Percentiles rank a stretch among this genome's conserved stretches.
These are phyloP conservation scores for Trametes sp. DNA, from an alignment of 1,284 basidiomycete genomes.

Conservation along the genomic window DNA sequence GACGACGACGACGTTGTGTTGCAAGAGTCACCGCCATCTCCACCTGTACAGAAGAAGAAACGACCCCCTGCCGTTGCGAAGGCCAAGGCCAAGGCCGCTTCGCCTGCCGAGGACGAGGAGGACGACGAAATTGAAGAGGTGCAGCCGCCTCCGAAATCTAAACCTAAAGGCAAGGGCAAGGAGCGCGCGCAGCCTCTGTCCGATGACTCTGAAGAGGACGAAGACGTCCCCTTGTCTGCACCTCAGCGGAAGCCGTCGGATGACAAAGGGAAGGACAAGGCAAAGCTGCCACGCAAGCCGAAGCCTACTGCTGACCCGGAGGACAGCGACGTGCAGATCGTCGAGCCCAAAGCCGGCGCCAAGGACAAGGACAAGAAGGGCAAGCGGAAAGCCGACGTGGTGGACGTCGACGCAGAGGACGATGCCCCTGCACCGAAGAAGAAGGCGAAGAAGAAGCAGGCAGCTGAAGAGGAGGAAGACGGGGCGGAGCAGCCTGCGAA, in stretches of 20 bases:
- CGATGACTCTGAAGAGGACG: slow-evolving; percentile 16
- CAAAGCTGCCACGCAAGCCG: slow-evolving; percentile 36
- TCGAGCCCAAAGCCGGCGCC: slow-evolving; percentile 19
- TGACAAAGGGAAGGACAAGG: slow-evolving; percentile 32
- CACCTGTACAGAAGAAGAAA: slow-evolving; percentile 17
- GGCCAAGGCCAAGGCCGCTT: slow-evolving; percentile 5
- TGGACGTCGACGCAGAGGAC: slow-evolving; percentile 21
- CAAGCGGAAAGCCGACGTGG: slow-evolving; percentile 42
- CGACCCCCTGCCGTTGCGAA: background rate
- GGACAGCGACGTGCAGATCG: slow-evolving; percentile 28
- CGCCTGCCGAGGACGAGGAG: slow-evolving; percentile 7
- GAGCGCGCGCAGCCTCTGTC: slow-evolving; percentile 8
- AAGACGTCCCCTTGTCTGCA: slow-evolving; percentile 7
- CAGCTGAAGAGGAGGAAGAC: slow-evolving; percentile 11
- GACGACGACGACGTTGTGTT: slow-evolving; percentile 23
- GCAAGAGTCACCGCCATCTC: slow-evolving; percentile 1
- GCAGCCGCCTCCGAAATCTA: slow-evolving; percentile 22
- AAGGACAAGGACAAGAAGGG: slow-evolving; percentile 35
- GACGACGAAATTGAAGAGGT: slow-evolving; percentile 32
- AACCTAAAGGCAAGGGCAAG: slow-evolving; percentile 26
- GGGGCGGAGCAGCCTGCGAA: slow-evolving; percentile 14
- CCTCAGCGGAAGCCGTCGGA: slow-evolving; percentile 24
- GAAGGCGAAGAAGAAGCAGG: slow-evolving; percentile 14
- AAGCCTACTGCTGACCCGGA: slow-evolving; percentile 23
- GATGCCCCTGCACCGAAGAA: slow-evolving; percentile 20